These are phyloP conservation scores for Phytopythium litorale DNA, from an alignment of 352 stramenopile genomes.

Conservation along the genomic window DNA sequence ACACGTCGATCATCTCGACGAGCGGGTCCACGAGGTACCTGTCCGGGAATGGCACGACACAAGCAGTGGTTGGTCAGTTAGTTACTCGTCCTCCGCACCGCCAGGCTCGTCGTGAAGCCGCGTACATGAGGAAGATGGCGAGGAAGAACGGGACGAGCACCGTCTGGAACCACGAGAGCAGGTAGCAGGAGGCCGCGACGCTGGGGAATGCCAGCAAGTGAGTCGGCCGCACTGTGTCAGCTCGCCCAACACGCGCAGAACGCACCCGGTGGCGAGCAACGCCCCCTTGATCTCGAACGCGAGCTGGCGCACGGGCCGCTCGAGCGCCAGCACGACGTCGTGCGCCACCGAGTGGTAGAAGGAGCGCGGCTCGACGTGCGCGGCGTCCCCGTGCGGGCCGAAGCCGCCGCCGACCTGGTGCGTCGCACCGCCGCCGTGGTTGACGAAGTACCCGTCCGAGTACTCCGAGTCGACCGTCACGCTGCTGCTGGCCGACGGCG, in stretches of 20 bases:
- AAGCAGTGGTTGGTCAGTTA: no score
- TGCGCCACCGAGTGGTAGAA: slow-evolving; percentile 52
- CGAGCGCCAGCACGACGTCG: slow-evolving; percentile 53
- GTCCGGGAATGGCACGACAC: background rate
- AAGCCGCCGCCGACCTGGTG: slow-evolving; percentile 3
- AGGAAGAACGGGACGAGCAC: slow-evolving; percentile 87
- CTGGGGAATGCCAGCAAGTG: slow-evolving; percentile 14
- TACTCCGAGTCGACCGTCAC: slow-evolving; percentile 27
- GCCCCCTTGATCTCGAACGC: slow-evolving; percentile 82
- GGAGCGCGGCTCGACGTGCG: slow-evolving; percentile 14
- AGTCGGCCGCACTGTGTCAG: background rate
- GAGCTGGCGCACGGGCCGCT: slow-evolving; percentile 65
- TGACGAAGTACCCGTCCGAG: slow-evolving; percentile 15
- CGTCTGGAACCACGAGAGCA: slow-evolving; percentile 83
- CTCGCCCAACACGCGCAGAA: background rate
- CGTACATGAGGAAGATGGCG: slow-evolving; percentile 84
- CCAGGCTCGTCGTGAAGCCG: background rate
- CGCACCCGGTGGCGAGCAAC: slow-evolving; percentile 71
- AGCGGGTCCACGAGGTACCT: slow-evolving; percentile 84
- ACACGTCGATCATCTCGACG: slow-evolving; percentile 87
- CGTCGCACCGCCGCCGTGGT: background rate
- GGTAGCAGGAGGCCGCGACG: slow-evolving; percentile 69
- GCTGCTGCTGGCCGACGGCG: slow-evolving; percentile 24
- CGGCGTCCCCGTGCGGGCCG: background rate
- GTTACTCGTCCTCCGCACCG: background rate